These are phyloP conservation scores for Aspergillus brunneoviolaceus DNA, from an alignment of 2,329 filamentous ascomycete species.

Conservation along the genomic window DNA sequence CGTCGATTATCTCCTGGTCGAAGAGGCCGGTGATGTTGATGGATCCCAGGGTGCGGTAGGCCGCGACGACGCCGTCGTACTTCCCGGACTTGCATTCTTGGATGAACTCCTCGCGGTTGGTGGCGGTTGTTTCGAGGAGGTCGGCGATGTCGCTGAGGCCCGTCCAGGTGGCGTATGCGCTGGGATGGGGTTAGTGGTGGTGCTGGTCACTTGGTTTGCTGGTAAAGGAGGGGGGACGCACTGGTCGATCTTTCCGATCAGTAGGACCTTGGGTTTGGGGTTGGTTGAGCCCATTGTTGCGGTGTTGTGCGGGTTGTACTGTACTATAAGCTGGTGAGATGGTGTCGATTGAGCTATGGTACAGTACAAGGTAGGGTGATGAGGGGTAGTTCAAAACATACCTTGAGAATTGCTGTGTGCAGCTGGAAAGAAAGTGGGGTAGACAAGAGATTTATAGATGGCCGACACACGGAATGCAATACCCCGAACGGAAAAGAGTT, in stretches of 20 bases:
- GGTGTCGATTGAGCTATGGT: not conserved
- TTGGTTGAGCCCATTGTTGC: conserved; percentile 23
- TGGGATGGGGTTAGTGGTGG: conserved; percentile 19
- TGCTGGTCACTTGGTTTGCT: not conserved
- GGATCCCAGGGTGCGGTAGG: conserved; percentile 71
- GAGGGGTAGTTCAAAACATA: not conserved
- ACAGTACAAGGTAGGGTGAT: not conserved
- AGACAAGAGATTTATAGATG: not conserved
- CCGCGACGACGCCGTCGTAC: conserved; percentile 64
- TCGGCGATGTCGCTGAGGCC: conserved; percentile 62
- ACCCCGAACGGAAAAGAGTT: not conserved
- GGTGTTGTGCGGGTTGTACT: not conserved
- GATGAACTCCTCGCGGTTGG: conserved; percentile 66
- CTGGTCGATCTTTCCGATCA: conserved; percentile 65
- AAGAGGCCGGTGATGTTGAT: conserved; percentile 65
- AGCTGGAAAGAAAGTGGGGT: not conserved
- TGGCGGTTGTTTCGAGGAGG: conserved; percentile 62
- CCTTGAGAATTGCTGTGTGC: not conserved
- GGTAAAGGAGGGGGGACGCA: conserved; percentile 41
- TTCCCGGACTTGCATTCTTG: conserved; percentile 64
- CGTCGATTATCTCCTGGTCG: conserved; percentile 67
- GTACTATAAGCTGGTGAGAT: not conserved
- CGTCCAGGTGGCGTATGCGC: conserved; percentile 65
- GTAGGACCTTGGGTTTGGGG: conserved; percentile 58
- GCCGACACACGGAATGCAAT: not conserved